phyloP scores from a whole-genome alignment of 2,329 filamentous ascomycete species.

The Trichoderma gracile region DNA sequence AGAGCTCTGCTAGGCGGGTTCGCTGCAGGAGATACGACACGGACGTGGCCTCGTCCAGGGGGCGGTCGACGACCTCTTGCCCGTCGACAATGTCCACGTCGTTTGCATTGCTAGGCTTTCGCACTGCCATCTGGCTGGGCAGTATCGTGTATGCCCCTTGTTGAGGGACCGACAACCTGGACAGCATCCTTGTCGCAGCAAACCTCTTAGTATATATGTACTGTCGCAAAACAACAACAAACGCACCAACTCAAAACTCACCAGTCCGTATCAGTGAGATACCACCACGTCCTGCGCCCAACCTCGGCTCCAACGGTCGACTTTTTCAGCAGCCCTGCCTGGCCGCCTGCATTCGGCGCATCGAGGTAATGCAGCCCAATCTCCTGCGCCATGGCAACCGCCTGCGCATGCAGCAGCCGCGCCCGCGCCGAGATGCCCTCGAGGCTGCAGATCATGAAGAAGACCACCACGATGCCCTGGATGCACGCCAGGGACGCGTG shows the following conservation, averaged over 20 bases:
- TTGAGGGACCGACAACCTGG: slow-evolving; percentile 40
- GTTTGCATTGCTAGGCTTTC: slow-evolving; percentile 42
- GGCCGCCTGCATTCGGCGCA: slow-evolving; percentile 29
- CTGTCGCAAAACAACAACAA: background rate
- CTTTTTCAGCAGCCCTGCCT: slow-evolving; percentile 26
- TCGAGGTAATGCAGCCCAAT: slow-evolving; percentile 44
- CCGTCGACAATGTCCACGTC: slow-evolving; percentile 41
- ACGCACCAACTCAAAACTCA: slow-evolving; percentile 27
- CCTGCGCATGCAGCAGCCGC: slow-evolving; percentile 34
- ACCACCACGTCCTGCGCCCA: slow-evolving; percentile 48
- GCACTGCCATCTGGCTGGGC: slow-evolving; percentile 42
- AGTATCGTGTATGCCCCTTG: slow-evolving; percentile 42
- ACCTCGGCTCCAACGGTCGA: slow-evolving; percentile 38
- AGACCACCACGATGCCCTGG: slow-evolving; percentile 42
- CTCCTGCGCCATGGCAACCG: slow-evolving; percentile 38
- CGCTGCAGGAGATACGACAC: slow-evolving; percentile 44
- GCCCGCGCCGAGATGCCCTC: slow-evolving; percentile 41
- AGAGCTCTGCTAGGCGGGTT: slow-evolving; percentile 41
- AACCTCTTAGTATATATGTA: background rate
- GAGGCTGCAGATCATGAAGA: slow-evolving; percentile 42
- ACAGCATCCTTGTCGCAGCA: slow-evolving; percentile 39
- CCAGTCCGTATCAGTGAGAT: slow-evolving; percentile 45
- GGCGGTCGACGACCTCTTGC: slow-evolving; percentile 35
- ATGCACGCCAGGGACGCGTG: slow-evolving; percentile 39
- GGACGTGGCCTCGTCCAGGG: slow-evolving; percentile 37